phyloP scores from a whole-genome alignment of 2,329 filamentous ascomycete genomes.

The Pyrenochaeta sp. region DNA sequence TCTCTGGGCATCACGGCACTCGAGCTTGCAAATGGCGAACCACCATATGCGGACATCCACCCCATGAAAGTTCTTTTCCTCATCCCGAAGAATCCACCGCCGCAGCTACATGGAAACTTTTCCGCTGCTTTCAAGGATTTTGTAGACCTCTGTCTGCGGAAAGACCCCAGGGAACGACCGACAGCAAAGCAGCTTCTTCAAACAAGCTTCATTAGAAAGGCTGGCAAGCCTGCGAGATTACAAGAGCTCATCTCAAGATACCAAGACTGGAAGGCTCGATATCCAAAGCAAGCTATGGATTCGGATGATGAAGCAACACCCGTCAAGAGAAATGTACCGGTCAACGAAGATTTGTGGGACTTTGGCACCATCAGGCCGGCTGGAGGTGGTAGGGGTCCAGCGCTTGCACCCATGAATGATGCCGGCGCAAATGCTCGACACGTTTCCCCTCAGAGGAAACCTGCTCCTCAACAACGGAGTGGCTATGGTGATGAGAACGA shows the following conservation, averaged over 20 bases:
- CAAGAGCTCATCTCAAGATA: constrained; percentile 95
- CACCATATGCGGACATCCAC: constrained; percentile 94
- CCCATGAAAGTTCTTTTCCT: constrained; percentile 98
- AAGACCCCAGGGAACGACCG: constrained; percentile 88
- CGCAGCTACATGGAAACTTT: constrained; percentile 66
- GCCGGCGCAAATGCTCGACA: constrained; percentile 78
- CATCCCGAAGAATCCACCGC: constrained; percentile 92
- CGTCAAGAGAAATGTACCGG: constrained; percentile 52
- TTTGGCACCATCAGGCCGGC: constrained; percentile 92
- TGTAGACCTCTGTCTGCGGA: constrained; percentile 73
- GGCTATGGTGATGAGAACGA: constrained; percentile 48
- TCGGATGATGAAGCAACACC: constrained; percentile 47
- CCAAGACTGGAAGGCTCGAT: constrained; percentile 82
- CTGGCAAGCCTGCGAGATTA: constrained; percentile 95
- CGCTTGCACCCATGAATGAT: constrained; percentile 77
- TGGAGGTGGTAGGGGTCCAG: constrained; percentile 59
- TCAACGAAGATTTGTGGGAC: constrained; percentile 93
- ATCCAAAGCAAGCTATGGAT: constrained; percentile 71
- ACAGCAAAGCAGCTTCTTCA: constrained; percentile 85
- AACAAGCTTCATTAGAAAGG: constrained; percentile 87
- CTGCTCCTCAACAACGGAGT: constrained; percentile 31
- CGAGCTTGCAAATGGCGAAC: constrained; percentile 89
- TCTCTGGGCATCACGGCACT: constrained; percentile 93
- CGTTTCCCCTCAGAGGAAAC: constrained; percentile 43
- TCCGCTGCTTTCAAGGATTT: constrained; percentile 60